phyloP scores from a whole-genome alignment of 148 eudicot genomes.

The Cornus controversa region DNA sequence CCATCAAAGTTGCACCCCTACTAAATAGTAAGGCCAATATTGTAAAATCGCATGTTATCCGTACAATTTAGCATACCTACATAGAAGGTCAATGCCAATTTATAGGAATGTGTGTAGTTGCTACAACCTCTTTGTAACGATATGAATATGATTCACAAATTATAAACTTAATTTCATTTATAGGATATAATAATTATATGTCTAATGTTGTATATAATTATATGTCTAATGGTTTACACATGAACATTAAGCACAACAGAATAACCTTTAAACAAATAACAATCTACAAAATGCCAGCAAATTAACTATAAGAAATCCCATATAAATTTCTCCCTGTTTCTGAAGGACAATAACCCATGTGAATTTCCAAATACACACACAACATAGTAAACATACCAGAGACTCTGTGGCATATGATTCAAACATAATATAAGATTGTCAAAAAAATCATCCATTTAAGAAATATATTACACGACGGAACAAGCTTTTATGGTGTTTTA shows the following conservation, averaged over 20 bases:
- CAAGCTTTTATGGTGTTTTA: background rate
- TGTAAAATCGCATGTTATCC: too few species aligned
- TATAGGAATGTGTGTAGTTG: too few species aligned
- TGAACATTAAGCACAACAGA: background rate
- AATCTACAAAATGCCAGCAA: slow-evolving; percentile 5
- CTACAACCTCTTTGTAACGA: too few species aligned
- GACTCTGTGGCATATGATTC: background rate
- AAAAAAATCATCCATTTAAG: slow-evolving; percentile 14
- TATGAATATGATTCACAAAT: too few species aligned
- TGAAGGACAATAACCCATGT: slow-evolving; percentile 2
- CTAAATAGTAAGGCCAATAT: too few species aligned
- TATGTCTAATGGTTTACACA: too few species aligned
- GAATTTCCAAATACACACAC: slow-evolving; percentile 6
- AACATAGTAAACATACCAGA: slow-evolving; percentile 1
- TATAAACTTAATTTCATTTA: too few species aligned
- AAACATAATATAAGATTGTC: slow-evolving; percentile 11
- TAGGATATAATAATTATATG: too few species aligned
- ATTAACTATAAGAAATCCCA: slow-evolving; percentile 10
- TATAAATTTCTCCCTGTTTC: background rate
- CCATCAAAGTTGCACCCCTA: too few species aligned
- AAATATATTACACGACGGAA: background rate
- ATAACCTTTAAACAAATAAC: slow-evolving; percentile 10
- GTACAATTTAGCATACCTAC: too few species aligned
- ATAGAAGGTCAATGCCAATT: too few species aligned
- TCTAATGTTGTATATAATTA: too few species aligned